Evolutionary conservation across 179 eudicot genomes (phyloP), one percentile per base, ranked within the genome.

Genomic region (Beta lomatogona): DNA sequence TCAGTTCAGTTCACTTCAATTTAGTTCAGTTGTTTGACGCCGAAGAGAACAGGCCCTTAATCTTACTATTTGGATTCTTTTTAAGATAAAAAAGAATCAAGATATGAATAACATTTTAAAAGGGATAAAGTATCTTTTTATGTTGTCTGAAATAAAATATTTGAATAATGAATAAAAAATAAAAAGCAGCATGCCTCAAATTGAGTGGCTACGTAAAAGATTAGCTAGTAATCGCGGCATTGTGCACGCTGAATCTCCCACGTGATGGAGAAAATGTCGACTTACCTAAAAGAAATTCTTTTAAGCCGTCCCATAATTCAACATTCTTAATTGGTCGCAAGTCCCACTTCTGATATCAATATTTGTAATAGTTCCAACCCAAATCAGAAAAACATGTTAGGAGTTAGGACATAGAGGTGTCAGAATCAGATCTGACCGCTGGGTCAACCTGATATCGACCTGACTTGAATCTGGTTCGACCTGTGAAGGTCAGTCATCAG

Each of bases 271-370:
- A 61, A 61, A 77, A 21, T 48, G 55, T 77, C 14, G 80, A 77
- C 59, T 77, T 48, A 77, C 71, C 71, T 50, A 48, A 63, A 61
- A n/a, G n/a, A 46, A n/a, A 44, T 25, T 15, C 2, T 12, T 22
- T 76, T 77, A 77, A 77, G 80, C 72, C 60, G 59, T 77, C 80
- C 80, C 71, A 77, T 64, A 14, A 63, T 36, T 21, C 28, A 31
- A 61, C 22, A 77, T 13, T 63, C 7, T 77, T 61, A 64, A 21
- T 77, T 60, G 72, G 36, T 63, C 9, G 28, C 4, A 52, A 78
- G 63, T 78, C 75, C 52, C 75, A 78, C 81, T 68, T 18, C 45
- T 31, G 6, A 22, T 54, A 53, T 52, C 48, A 50, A 53, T 10
- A 31, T 4, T 67, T 66, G 2, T 36, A 68, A 41, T 13, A 48